Conservation (phyloP, 177 flowering plant species). For the Vitis hybrid region DNA sequence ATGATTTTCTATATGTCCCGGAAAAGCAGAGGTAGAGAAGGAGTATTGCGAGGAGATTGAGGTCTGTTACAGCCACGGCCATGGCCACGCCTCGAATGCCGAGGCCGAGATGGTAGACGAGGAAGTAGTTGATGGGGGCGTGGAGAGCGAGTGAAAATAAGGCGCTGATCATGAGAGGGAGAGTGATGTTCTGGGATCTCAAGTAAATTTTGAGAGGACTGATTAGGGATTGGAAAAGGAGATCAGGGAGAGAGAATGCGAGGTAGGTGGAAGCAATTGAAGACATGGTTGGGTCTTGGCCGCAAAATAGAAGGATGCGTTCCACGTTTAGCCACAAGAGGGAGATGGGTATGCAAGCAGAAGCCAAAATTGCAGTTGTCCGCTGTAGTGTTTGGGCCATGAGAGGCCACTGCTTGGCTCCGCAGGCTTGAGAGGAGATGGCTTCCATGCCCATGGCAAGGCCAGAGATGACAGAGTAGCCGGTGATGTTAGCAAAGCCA, state of each 20-base stretch:
- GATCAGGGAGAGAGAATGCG: constrained; percentile 47
- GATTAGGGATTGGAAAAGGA: constrained; percentile 44
- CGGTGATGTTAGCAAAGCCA: constrained; percentile 61
- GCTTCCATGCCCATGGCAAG: constrained; percentile 68
- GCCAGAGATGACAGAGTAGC: constrained; percentile 65
- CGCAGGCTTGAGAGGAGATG: constrained; percentile 57
- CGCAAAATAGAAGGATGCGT: constrained; percentile 34
- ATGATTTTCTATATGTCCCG: constrained; percentile 26
- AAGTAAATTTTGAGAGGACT: constrained; percentile 51
- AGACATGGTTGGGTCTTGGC: constrained; percentile 45
- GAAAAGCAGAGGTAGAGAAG: constrained; percentile 28
- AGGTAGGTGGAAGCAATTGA: constrained; percentile 44
- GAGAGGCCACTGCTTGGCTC: constrained; percentile 45
- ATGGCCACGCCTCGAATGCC: constrained; percentile 50
- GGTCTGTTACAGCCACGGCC: constrained; percentile 28
- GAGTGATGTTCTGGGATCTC: constrained; percentile 44
- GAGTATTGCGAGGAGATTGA: constrained; percentile 16
- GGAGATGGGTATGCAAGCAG: constrained; percentile 49
- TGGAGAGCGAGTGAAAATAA: constrained; percentile 35
- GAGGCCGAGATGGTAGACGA: constrained; percentile 25
- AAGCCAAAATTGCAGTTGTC: constrained; percentile 34
- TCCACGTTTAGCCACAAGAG: constrained; percentile 47
- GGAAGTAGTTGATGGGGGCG: constrained; percentile 42
- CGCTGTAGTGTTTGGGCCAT: constrained; percentile 49
- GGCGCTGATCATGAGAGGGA: constrained; percentile 39